Base-by-base conservation (phyloP, 176 grass and related monocot genomes). In the Oryza australiensis region DNA sequence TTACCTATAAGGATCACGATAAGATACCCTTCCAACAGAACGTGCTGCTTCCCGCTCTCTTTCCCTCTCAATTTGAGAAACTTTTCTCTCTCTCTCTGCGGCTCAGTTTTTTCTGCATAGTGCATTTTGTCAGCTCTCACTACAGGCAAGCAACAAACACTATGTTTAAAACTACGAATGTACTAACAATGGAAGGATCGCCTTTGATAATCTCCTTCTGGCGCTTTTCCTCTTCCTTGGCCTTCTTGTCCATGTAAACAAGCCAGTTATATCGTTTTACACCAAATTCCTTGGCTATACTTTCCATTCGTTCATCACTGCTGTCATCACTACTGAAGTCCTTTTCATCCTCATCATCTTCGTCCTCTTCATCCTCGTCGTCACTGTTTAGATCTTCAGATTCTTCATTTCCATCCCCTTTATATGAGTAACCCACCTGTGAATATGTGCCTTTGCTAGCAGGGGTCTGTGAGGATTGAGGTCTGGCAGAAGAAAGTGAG, bases 301-400 rank as follows among this genome's bases (percentile, higher is more conserved):
- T 89, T 80, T 99, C 96, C 96, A 99, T 99, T 77, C 88, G 79
- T 26, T 99, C 96, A 79, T 99, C 96, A 63, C 78, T 89, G 86
- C 91, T 94, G 80, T 99, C 96, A 92, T 99, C 96, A 90, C 96
- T 99, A 75, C 93, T 95, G 34, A 99, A 99, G 26, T 90, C 91
- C 53, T 99, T 93, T 37, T 87, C 93, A 33, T 94, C 92, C 4
- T 85, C 91, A 33, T 90, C 89, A 4, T 93, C 90, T 67, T 94
- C 91, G 29, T 92, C 91, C 38, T 95, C 93, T 64, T 99, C 96
- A 62, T 93, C 87, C 40, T 99, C 96, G 41, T 94, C 90, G 33
- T 91, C 95, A 78, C 82, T 93, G 33, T 93, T 86, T 51, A 87
- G 10, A 86, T 93, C 88, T 65, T 91, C 86, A 82, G 87, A 80